These are phyloP conservation scores for Coniochaeta hoffmannii DNA, from an alignment of 2,329 filamentous ascomycete genomes.

Conservation along the genomic window DNA sequence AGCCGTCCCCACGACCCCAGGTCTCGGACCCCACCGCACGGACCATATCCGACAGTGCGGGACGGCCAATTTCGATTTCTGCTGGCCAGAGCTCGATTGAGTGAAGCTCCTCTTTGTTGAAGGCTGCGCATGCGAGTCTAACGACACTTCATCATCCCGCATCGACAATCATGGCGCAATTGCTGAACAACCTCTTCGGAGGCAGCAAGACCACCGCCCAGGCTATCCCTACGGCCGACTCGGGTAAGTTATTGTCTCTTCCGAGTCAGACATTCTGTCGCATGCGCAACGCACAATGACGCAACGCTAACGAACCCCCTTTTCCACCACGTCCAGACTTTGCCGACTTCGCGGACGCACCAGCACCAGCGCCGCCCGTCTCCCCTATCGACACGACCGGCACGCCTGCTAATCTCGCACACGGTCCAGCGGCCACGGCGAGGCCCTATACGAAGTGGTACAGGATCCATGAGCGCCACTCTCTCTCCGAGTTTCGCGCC, in stretches of 20 bases:
- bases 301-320: constrained; percentile 18
- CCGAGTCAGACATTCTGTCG: background rate
- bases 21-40: background rate
- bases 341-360: constrained; percentile 80
- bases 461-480: constrained; percentile 86
- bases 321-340: constrained; percentile 61
- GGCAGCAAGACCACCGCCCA: constrained; percentile 53
- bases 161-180: constrained; percentile 39
- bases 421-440: constrained; percentile 37
- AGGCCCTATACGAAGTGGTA: constrained; percentile 92
- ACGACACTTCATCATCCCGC: constrained; percentile 1
- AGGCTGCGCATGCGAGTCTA: background rate
- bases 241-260: constrained; percentile 44
- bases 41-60: background rate
- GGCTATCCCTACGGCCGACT: constrained; percentile 45
- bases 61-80: constrained; percentile 4
- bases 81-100: background rate
- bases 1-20: background rate
- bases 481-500: constrained; percentile 73
- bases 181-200: constrained; percentile 64
- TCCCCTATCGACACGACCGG: constrained; percentile 24
- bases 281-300: background rate
- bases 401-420: constrained; percentile 31
- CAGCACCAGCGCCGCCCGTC: constrained; percentile 54
- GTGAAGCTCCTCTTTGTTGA: background rate